These are phyloP conservation scores for Lepidium didymum DNA, from an alignment of 345 rosid genomes.

Conservation along the genomic window DNA sequence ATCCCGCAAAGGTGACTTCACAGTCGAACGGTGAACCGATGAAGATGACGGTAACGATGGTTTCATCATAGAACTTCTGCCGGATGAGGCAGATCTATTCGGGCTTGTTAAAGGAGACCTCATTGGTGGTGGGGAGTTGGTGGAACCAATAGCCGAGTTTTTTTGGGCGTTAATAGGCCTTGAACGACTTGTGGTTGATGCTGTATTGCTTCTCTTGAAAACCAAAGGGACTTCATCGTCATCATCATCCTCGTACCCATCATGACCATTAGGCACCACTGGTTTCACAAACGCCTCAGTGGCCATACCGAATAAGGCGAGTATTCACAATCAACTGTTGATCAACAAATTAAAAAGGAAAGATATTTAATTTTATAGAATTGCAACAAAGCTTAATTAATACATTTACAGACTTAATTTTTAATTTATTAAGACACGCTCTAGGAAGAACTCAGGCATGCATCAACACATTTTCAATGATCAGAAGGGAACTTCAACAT, in stretches of 20 bases:
- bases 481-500: conserved; percentile 11
- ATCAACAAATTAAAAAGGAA: conserved; percentile 19
- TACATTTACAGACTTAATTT: neutral
- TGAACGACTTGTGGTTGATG: conserved; percentile 9
- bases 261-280: conserved; percentile 31
- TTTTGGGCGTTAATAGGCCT: conserved; percentile 2
- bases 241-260: conserved; percentile 51
- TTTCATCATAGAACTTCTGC: conserved; percentile 18
- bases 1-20: conserved; percentile 20
- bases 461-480: conserved; percentile 17
- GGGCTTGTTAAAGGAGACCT: conserved; percentile 28
- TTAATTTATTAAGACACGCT: neutral
- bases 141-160: neutral
- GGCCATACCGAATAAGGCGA: conserved; percentile 48
- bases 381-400: neutral
- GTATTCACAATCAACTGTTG: conserved; percentile 2
- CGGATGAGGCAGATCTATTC: conserved; percentile 14
- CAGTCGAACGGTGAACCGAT: conserved; percentile 1
- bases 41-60: conserved; percentile 14
- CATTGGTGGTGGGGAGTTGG: conserved; percentile 21
- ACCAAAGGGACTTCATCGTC: conserved; percentile 39
- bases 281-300: conserved; percentile 56
- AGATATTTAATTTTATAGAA: conserved; percentile 1
- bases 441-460: neutral
- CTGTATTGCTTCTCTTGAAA: conserved; percentile 51